Evolutionary conservation across 2,329 filamentous ascomycete species (phyloP).

Genomic region (Chaetothyriales sp.): DNA sequence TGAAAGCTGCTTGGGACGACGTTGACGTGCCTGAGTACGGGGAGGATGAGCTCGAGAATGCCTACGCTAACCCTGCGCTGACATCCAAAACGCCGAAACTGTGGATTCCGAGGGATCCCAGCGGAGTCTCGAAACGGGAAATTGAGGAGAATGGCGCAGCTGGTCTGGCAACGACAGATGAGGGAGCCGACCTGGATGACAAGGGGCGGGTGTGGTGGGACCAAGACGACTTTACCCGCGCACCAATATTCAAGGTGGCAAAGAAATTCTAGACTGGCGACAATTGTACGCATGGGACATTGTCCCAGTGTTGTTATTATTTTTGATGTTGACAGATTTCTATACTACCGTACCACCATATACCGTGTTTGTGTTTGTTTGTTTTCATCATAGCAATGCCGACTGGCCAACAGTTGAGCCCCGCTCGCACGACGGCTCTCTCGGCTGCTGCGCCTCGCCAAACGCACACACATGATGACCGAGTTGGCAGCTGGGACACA

Average conservation of each 20-base stretch:
- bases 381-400: not conserved
- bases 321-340: no score
- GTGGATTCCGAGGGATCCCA: slow-evolving; percentile 68
- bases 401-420: no score
- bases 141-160: slow-evolving; percentile 66
- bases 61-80: slow-evolving; percentile 62
- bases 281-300: not conserved
- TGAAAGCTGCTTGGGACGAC: slow-evolving; percentile 32
- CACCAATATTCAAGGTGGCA: slow-evolving; percentile 18
- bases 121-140: slow-evolving; percentile 63
- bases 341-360: no score
- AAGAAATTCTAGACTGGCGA: slow-evolving; percentile 6
- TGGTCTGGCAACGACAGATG: slow-evolving; percentile 61
- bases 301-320: no score
- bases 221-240: slow-evolving; percentile 29
- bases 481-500: not conserved
- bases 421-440: no score
- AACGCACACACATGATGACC: not conserved
- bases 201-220: slow-evolving; percentile 53
- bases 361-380: no score
- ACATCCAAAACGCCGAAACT: slow-evolving; percentile 49
- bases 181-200: slow-evolving; percentile 55
- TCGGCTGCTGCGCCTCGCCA: not conserved
- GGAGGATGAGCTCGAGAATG: slow-evolving; percentile 47
- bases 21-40: slow-evolving; percentile 64